phyloP scores from a whole-genome alignment of 495 filamentous ascomycete genomes.

The Aspergillus funiculosus region DNA sequence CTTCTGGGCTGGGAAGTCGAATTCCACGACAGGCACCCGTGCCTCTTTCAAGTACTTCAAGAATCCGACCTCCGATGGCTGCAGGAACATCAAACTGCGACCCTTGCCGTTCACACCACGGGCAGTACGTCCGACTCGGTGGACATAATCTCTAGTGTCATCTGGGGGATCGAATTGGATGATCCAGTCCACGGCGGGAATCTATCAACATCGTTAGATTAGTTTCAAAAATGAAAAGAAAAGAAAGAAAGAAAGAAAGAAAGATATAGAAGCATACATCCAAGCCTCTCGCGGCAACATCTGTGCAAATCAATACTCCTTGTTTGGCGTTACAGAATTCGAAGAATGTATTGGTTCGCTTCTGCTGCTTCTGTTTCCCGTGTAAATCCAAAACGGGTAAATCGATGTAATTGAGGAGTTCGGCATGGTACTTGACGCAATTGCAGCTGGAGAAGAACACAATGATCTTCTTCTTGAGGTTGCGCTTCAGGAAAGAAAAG shows the following conservation, averaged over 20 bases:
- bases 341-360: constrained; percentile 95
- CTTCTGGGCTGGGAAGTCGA: constrained; percentile 88
- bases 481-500: constrained; percentile 92
- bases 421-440: constrained; percentile 89
- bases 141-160: constrained; percentile 89
- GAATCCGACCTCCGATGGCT: constrained; percentile 89
- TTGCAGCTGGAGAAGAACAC: constrained; percentile 95
- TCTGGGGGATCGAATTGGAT: constrained; percentile 93
- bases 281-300: constrained; percentile 89
- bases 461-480: constrained; percentile 90
- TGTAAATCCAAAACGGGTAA: constrained; percentile 71
- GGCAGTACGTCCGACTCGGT: constrained; percentile 92
- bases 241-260: background rate
- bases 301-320: constrained; percentile 90
- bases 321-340: constrained; percentile 93
- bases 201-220: constrained; percentile 38
- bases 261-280: constrained; percentile 66
- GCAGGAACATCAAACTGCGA: constrained; percentile 80
- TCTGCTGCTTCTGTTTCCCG: constrained; percentile 96
- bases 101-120: constrained; percentile 80
- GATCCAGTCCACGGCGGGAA: constrained; percentile 91
- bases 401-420: constrained; percentile 94
- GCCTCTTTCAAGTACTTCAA: constrained; percentile 87
- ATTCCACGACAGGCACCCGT: constrained; percentile 88
- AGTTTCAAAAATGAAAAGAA: constrained; percentile 7